phyloP scores from a whole-genome alignment of 1,284 basidiomycete genomes.

The Pseudozyma flocculosa region DNA sequence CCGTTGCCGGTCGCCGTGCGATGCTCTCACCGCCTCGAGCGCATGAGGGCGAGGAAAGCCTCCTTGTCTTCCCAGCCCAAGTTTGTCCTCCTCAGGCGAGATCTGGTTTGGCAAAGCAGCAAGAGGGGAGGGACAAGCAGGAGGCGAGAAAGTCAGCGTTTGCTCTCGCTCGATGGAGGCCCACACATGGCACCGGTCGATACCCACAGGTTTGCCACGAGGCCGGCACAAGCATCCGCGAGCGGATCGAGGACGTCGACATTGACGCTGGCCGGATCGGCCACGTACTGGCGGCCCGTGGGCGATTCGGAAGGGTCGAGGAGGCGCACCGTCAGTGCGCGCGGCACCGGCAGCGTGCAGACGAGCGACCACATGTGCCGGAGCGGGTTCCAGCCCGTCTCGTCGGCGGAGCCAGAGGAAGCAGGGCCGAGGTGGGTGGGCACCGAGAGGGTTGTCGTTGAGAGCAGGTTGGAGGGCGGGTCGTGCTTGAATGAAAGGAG shows the following conservation, averaged over 20 bases:
- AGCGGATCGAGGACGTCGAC: not conserved
- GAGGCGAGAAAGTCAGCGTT: not conserved
- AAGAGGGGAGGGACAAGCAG: too few relatives aligned
- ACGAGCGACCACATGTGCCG: not conserved
- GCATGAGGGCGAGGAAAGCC: slow-evolving; percentile 4
- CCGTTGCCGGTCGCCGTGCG: too few relatives aligned
- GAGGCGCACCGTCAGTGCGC: not conserved
- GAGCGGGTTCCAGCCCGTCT: not conserved
- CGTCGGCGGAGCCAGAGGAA: not conserved
- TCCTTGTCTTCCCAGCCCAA: slow-evolving; percentile 13
- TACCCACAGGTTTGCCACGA: not conserved
- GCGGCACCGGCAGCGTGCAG: not conserved
- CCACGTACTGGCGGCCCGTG: not conserved
- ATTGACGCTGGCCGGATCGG: not conserved
- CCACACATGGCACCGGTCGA: not conserved
- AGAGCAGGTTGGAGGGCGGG: not conserved
- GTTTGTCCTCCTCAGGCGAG: slow-evolving; percentile 4
- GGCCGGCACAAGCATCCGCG: not conserved
- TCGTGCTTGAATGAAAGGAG: not conserved
- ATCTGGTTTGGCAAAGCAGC: too few relatives aligned
- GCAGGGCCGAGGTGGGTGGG: not conserved
- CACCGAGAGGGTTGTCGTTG: not conserved
- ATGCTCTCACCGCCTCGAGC: not conserved
- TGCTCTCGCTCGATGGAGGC: not conserved
- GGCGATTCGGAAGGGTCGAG: not conserved